Percentiles rank a stretch among this genome's conserved stretches.
Conservation (phyloP, 805 yeast genomes). For the Dipodascopsis tothii region DNA sequence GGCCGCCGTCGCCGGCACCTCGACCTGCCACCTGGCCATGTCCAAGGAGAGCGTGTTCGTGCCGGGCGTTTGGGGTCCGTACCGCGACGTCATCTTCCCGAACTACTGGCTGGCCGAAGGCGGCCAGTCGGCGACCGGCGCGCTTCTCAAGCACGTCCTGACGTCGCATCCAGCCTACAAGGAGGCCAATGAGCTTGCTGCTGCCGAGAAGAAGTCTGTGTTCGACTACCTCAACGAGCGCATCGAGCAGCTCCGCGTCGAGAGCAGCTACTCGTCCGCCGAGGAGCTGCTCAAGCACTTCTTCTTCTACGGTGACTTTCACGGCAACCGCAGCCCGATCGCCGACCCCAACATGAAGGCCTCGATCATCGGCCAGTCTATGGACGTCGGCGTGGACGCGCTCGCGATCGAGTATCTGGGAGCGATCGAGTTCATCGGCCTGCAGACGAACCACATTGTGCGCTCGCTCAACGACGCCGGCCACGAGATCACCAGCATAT, state of each 20-base stretch:
- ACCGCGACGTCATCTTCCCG: constrained; percentile 84
- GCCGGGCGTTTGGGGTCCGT: constrained; percentile 98
- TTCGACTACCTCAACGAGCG: constrained; percentile 76
- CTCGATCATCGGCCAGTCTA: constrained; percentile 80
- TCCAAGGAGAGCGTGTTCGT: constrained; percentile 81
- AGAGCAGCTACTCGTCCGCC: constrained; percentile 57
- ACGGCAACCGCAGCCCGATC: constrained; percentile 95
- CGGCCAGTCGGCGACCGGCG: constrained; percentile 98
- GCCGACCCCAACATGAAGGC: constrained; percentile 94
- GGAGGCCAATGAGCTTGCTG: constrained; percentile 61
- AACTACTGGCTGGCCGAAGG: constrained; percentile 96
- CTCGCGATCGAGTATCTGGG: constrained; percentile 81
- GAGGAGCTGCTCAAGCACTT: constrained; percentile 74
- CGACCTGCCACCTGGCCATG: constrained; percentile 91
- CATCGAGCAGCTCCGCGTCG: constrained; percentile 57
- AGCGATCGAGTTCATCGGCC: constrained; percentile 95
- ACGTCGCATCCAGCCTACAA: constrained; percentile 82
- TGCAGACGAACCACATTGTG: constrained; percentile 91
- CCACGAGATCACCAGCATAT: constrained; percentile 65
- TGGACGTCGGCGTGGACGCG: constrained; percentile 81
- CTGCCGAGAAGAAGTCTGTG: constrained; percentile 59
- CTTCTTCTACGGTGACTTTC: constrained; percentile 92
- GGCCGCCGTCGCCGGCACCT: constrained; percentile 98
- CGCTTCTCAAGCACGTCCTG: constrained; percentile 78
- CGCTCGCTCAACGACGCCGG: constrained; percentile 78